These are phyloP conservation scores for Aristolochia contorta DNA, from an alignment of 164 flowering plant genomes.

Conservation along the genomic window DNA sequence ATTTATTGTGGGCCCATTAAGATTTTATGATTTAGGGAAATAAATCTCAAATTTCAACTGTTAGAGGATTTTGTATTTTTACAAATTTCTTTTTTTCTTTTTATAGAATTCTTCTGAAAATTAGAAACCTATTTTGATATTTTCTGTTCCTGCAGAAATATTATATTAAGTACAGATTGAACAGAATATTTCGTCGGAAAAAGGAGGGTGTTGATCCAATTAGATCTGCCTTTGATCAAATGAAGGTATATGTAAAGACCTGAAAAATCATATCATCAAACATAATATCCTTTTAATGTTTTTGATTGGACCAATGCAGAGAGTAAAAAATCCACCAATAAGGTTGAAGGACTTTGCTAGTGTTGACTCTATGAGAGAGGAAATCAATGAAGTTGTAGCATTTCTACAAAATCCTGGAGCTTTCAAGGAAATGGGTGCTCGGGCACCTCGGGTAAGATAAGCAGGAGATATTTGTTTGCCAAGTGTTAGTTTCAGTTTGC, in stretches of 20 bases:
- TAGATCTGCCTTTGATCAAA: conserved; percentile 70
- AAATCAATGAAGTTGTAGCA: conserved; percentile 90
- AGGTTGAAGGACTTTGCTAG: conserved; percentile 75
- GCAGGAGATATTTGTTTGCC: not conserved
- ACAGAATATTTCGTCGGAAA: conserved; percentile 30
- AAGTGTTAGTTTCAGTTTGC: not conserved
- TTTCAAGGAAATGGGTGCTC: conserved; percentile 91
- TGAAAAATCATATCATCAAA: not conserved
- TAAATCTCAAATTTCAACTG: too few relatives aligned
- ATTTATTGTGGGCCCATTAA: too few relatives aligned
- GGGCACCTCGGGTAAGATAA: conserved; percentile 85
- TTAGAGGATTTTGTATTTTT: too few relatives aligned
- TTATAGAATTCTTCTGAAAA: not conserved
- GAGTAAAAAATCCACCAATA: conserved; percentile 94
- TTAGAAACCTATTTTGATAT: conserved; percentile 1
- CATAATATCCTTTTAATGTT: not conserved
- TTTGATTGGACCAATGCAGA: conserved; percentile 27
- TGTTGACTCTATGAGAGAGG: conserved; percentile 87
- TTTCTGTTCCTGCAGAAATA: conserved; percentile 42
- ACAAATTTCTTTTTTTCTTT: not conserved
- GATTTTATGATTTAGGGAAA: too few relatives aligned
- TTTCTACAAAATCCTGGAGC: conserved; percentile 85
- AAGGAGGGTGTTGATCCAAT: conserved; percentile 87
- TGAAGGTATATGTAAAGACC: conserved; percentile 55
- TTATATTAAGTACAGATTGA: conserved; percentile 30